Evolutionary conservation across 2,329 filamentous ascomycete species (phyloP).

Genomic region (Alternaria conjuncta): DNA sequence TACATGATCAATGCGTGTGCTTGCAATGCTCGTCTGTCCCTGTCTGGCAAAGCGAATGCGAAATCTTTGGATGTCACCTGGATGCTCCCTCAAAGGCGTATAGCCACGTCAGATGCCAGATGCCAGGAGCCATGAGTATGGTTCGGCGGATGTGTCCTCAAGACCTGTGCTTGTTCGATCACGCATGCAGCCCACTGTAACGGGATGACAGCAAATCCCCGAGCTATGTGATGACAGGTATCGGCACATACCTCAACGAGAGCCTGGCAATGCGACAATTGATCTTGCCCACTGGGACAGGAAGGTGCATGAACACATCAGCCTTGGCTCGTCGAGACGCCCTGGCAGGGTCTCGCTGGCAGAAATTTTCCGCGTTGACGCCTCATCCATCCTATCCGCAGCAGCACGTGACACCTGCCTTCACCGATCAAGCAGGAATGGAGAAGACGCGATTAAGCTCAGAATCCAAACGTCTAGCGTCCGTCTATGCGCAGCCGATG

Average conservation of each 20-base stretch:
- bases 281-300: background rate
- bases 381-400: background rate
- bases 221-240: background rate
- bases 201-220: background rate
- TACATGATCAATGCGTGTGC: background rate
- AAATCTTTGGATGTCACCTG: background rate
- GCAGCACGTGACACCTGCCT: conserved; percentile 9
- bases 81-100: background rate
- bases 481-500: conserved; percentile 9
- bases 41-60: background rate
- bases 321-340: background rate
- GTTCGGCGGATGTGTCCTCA: background rate
- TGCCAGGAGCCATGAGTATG: background rate
- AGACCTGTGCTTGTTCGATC: background rate
- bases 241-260: background rate
- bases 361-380: background rate
- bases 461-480: background rate
- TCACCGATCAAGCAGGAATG: background rate
- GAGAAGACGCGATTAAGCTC: background rate
- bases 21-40: background rate
- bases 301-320: background rate
- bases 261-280: background rate
- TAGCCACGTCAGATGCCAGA: background rate
- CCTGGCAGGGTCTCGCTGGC: background rate
- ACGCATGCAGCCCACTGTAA: background rate